Base-by-base conservation (phyloP, 805 yeast species). In the Saccharomycodes ludwigii region DNA sequence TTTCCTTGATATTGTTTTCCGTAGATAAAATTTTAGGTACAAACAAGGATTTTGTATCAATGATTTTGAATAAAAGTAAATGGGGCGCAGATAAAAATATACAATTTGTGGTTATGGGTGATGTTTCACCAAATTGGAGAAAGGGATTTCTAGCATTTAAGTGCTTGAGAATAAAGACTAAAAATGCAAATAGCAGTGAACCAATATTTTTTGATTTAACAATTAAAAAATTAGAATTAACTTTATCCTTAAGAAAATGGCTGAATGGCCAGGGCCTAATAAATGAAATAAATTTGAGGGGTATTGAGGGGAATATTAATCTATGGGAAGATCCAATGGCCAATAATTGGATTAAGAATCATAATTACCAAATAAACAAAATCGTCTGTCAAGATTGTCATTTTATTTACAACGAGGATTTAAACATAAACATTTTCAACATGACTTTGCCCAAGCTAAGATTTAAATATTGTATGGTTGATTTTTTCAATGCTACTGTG, bases 111-210 rank as follows among this genome's bases (percentile, higher is more conserved):
- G 17, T 88, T 43, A 94, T 83, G 50, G 81, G 73, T 47, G 96
- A 95, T 0, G 73, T 85, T 35, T 88, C 83, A 2, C 95, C 96
- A 0, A 84, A 83, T 37, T 88, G 95, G 95, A 68, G 73, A 34
- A 81, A 77, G 40, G 91, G 95, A 1, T 77, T 73, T 42, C 83
- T 86, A 36, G 71, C 76, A 34, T 77, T 88, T 52, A 70, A 74
- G 34, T 79, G 81, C 42, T 91, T 93, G 32, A 66, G 71, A 5
- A 65, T 70, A 21, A 79, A 76, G 1, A 73, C 72, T n/a, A 68
- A 68, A 6, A 64, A 63, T 5, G 65, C 69, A 27, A 46, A 46
- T 13, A 84, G 73, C 39, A 82, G 76, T 44, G 85, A 83, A 5
- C 76, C 77, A 43, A 70, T 84, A 44, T 76, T 78, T 46, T 78